Evolutionary conservation across 345 rosid genomes (phyloP), one percentile per base, ranked within the genome.

Genomic region (Eucalyptus erythrocorys): DNA sequence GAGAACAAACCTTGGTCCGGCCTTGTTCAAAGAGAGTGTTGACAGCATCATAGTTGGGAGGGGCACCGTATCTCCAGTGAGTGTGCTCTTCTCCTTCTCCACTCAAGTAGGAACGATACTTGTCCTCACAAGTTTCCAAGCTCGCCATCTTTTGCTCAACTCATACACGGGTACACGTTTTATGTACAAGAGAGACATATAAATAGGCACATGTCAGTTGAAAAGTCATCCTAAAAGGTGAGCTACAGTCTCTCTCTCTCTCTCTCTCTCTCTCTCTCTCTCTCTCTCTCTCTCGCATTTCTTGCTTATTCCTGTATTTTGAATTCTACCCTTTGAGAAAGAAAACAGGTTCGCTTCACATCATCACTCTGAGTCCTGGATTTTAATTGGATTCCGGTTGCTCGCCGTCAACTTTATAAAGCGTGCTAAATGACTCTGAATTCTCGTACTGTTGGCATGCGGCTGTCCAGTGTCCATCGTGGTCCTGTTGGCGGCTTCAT

Each of bases 11-110:
- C 96, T 91, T 90, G 30, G 96, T 94, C 88, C 94, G 86, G 88
- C 95, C 97, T 91, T 95, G 88, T 88, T 94, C 95, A 64, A 95
- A 95, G 90, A 95, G 95, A 88, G 92, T 91, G 93, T 94, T 88
- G 88, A 94, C 96, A 26, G 19, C 87, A 48, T 94, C 95, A 53
- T 94, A 95, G 91, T 92, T 91, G 17, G 97, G 96, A 80, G 94
- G 91, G 51, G 89, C 89, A 48, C 95, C 95, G 45, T 85, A 89
- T 61, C 91, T 92, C 96, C 97, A 95, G 34, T 90, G 87, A 55
- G 97, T 94, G 89, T 92, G 91, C 91, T 92, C 93, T 89, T 93
- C 97, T 82, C 91, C 96, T 53, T 93, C 96, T 71, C 93, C 97
- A 22, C 79, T 34, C 81, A 95, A 87, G 92, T 86, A 88, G 53